Evolutionary conservation across 2,329 filamentous ascomycete genomes (phyloP), one percentile per base, ranked within the genome.

Genomic region (Cladophialophora carrionii): DNA sequence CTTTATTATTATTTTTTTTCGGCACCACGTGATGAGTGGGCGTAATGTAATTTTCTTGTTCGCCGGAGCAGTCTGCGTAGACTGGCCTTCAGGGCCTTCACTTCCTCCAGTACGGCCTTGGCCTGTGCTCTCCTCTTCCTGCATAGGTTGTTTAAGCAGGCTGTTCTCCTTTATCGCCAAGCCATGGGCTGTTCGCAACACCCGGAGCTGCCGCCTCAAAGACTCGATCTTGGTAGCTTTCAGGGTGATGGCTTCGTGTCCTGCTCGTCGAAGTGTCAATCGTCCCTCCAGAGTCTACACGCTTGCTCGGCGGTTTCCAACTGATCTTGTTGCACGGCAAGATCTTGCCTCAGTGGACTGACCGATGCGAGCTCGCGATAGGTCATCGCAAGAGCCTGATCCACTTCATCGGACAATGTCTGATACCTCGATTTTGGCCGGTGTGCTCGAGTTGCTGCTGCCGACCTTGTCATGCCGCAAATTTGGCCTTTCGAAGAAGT

Each of bases 41-140:
- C 22, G 6, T 17, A 1, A n/a, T 8, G 37, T n/a, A 7, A 59
- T 12, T 46, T 48, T 59, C 24, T 61, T 22, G 41, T 29, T 61
- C 43, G n/a, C 34, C 58, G 20, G 20, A 61, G 58, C 31, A 52
- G 31, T 22, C 58, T 43, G 48, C 58, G 58, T 29, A 61, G 58
- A 61, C 58, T 61, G 22, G 49, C 49, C 29, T 61, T 61, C 34
- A 61, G 49, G 14, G 48, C 48, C 32, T 54, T 26, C 58, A 61
- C 41, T 34, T 53, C 58, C n/a, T 61, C 58, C 58, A 61, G 29
- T 26, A 34, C 32, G 10, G 46, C 48, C 31, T 54, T 41, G 31
- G 31, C 7, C 29, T 20, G 48, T 49, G 37, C 1, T 54, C 49
- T 53, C 46, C 29, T 61, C 29, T 4, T 54, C 58, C 31, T 41